Conservation (phyloP, 1,284 basidiomycete genomes). For the Leccinum angustisporum region DNA sequence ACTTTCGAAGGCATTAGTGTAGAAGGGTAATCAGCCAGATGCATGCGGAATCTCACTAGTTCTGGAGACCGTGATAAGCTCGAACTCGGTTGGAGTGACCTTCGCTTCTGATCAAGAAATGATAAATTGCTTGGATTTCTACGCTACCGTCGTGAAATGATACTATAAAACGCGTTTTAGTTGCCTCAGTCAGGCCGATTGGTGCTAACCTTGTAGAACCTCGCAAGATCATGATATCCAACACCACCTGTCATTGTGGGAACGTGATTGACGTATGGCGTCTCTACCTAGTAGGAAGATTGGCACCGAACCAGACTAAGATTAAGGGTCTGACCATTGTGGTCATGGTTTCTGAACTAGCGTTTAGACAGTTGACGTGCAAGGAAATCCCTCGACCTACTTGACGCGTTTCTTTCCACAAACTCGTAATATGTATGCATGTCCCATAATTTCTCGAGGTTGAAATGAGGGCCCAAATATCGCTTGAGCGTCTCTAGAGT, state of each 20-base stretch:
- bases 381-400: slow-evolving; percentile 26
- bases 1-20: slow-evolving; percentile 27
- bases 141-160: slow-evolving; percentile 40
- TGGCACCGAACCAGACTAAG: background rate
- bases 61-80: slow-evolving; percentile 44
- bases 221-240: slow-evolving; percentile 40
- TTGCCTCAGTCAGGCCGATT: background rate
- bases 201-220: slow-evolving; percentile 44
- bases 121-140: background rate
- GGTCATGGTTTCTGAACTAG: slow-evolving; percentile 41
- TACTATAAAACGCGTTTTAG: slow-evolving; percentile 28
- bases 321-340: slow-evolving; percentile 38
- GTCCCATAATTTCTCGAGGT: slow-evolving; percentile 47
- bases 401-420: slow-evolving; percentile 39
- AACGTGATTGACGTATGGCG: slow-evolving; percentile 50
- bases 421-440: slow-evolving; percentile 49
- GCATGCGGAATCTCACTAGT: slow-evolving; percentile 34
- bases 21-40: background rate
- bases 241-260: slow-evolving; percentile 49
- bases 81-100: slow-evolving; percentile 44
- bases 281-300: slow-evolving; percentile 36
- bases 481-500: slow-evolving; percentile 40
- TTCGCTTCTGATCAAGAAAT: slow-evolving; percentile 16
- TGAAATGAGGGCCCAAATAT: slow-evolving; percentile 43
- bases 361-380: background rate